Percentiles rank a stretch among this genome's conserved stretches.
Evolutionary conservation across 2,329 filamentous ascomycete species (phyloP).

Genomic region (Diaporthe velutina): DNA sequence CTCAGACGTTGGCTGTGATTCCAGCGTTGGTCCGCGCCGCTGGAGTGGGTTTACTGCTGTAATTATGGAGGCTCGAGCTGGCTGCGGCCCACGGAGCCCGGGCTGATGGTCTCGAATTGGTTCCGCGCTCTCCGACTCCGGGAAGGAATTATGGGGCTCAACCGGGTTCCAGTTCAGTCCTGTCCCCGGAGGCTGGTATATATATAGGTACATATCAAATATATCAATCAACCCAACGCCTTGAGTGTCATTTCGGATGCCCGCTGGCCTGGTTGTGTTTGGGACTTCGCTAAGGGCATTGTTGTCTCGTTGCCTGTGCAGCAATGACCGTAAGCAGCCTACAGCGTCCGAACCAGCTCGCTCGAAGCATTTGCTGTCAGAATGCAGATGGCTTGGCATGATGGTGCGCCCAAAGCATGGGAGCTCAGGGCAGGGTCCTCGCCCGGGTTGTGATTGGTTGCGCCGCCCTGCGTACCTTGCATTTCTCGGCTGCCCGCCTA

Average conservation of each 20-base stretch:
- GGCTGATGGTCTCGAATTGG: slow-evolving; percentile 2
- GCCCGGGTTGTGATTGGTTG: neutral
- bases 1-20: slow-evolving; percentile 11
- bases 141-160: neutral
- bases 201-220: neutral
- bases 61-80: slow-evolving; percentile 13
- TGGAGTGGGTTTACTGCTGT: neutral
- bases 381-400: neutral
- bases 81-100: slow-evolving; percentile 16
- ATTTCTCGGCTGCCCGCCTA: neutral
- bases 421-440: neutral
- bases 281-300: neutral
- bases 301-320: neutral
- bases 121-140: slow-evolving; percentile 27
- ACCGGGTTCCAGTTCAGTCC: slow-evolving; percentile 7
- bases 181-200: neutral
- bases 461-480: neutral
- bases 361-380: slow-evolving; percentile 1
- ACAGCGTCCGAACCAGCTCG: neutral
- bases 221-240: too few species aligned
- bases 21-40: neutral
- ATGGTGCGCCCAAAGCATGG: neutral
- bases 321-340: neutral
- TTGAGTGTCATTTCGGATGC: neutral
- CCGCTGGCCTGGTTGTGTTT: neutral